Percentiles rank a stretch among this genome's conserved stretches.
Conservation (phyloP, 495 filamentous ascomycete species). For the Aspergillus avenaceus region DNA sequence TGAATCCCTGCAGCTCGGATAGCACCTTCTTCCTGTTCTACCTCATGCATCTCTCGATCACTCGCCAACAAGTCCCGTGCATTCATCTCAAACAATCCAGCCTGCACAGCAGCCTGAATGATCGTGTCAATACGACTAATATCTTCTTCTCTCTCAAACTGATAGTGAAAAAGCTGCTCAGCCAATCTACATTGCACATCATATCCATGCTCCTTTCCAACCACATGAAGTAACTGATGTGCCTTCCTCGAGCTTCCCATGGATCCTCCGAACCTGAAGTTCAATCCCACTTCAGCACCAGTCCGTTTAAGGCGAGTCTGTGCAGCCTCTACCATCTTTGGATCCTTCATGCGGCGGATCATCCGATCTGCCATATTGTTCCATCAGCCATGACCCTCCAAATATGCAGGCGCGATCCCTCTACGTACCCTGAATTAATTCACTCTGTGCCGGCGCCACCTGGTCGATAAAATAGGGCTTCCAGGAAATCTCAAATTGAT, state of each 20-base stretch:
- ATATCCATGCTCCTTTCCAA: neutral
- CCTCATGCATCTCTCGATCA: constrained; percentile 3
- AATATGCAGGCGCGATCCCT: too few species aligned
- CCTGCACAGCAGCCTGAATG: constrained; percentile 8
- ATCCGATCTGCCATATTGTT: constrained; percentile 12
- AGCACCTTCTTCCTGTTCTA: constrained; percentile 2
- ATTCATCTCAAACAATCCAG: constrained; percentile 5
- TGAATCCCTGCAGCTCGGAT: constrained; percentile 1
- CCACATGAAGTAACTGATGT: constrained; percentile 13
- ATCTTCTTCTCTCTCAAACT: constrained; percentile 22
- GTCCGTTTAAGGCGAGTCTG: constrained; percentile 14
- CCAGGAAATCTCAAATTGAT: constrained; percentile 58
- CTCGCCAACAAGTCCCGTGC: constrained; percentile 10
- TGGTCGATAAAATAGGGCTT: constrained; percentile 65
- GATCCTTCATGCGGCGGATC: constrained; percentile 11
- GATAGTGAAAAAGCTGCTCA: constrained; percentile 12
- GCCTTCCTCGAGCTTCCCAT: constrained; percentile 18
- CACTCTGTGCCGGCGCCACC: constrained; percentile 39
- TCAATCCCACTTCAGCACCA: constrained; percentile 9
- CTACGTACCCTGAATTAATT: constrained; percentile 13
- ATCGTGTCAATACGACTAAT: constrained; percentile 10
- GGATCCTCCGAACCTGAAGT: constrained; percentile 19
- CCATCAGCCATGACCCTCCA: neutral
- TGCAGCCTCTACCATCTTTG: constrained; percentile 10
- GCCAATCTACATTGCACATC: constrained; percentile 9